Evolutionary conservation across 1,284 basidiomycete genomes (phyloP).

Genomic region (Volvariella volvacea): DNA sequence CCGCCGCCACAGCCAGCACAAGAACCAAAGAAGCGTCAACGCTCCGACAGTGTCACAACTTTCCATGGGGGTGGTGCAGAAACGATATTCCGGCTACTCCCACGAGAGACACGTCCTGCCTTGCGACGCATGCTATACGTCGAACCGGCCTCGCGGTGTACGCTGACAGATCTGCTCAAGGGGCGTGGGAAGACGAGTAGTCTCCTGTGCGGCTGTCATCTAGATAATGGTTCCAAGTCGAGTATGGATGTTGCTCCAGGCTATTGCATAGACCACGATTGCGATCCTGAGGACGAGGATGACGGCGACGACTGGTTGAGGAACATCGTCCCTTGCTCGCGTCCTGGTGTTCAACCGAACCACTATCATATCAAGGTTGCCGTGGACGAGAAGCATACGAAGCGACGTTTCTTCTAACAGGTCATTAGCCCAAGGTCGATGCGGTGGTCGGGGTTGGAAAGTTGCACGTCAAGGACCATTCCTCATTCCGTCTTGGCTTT

Average conservation of each 20-base stretch:
- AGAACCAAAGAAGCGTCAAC: conserved; percentile 32
- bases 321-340: conserved; percentile 67
- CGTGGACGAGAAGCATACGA: conserved; percentile 64
- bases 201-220: conserved; percentile 72
- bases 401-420: conserved; percentile 64
- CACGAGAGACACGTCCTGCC: conserved; percentile 85
- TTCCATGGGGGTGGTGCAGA: conserved; percentile 87
- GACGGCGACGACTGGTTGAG: conserved; percentile 77
- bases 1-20: conserved; percentile 9
- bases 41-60: conserved; percentile 64
- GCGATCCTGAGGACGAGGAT: conserved; percentile 59
- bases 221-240: conserved; percentile 17
- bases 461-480: too few species aligned
- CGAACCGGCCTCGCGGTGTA: conserved; percentile 85
- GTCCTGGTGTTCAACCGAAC: conserved; percentile 32
- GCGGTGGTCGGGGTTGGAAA: conserved; percentile 1
- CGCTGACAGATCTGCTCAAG: conserved; percentile 87
- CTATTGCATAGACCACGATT: conserved; percentile 58
- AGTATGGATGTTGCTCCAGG: conserved; percentile 26
- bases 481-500: too few species aligned
- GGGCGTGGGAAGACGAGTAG: conserved; percentile 72
- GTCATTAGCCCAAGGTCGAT: neutral
- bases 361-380: conserved; percentile 69
- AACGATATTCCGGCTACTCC: conserved; percentile 95
- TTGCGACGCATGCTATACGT: conserved; percentile 93